Evolutionary conservation across 371 early-diverging fungal genomes (phyloP), one percentile per base, ranked within the genome.

Genomic region (Rhizopus stolonifer): DNA sequence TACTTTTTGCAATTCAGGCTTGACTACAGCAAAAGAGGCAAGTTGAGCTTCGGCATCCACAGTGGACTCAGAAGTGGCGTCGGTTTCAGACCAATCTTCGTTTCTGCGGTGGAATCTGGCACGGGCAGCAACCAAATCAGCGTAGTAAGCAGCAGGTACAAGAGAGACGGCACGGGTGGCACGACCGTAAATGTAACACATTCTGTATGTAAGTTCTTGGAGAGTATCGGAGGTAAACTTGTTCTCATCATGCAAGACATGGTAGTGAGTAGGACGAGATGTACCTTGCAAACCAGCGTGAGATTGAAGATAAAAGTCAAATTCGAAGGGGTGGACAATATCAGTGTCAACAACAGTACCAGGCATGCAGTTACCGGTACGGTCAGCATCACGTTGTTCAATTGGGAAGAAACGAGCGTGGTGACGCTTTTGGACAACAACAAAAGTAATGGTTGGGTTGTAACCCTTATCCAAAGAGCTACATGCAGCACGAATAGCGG

Each of bases 391-490:
- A 33, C 81, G 76, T 29, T 68, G 70, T 10, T 81, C 74, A 17
- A 86, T 80, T 1, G 93, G 89, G 83, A 94, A 92, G 77, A 99
- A 96, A 11, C 95, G 77, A 18, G 94, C 88, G 60, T 95, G 94
- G 67, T 99, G 99, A 22, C 98, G 86, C 72, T 99, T 98, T 64
- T 98, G 95, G 5, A 94, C 96, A 0, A 94, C 84, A 23, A 98
- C 77, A 63, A 90, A 98, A 1, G 95, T 97, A 46, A 99, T 70
- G 22, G 84, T 78, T 1, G 98, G 98, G 2, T 69, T 68, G 70
- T 97, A 96, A 13, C 58, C 58, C 18, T 67, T 58, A 15, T 90
- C 89, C 3, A 98, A 45, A 0, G 65, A 65, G 8, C 60, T 56
- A 70, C 92, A 96, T 13, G 96, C 98, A 13, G 77, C 71, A 53